Conservation (phyloP, 2,329 filamentous ascomycete genomes). For the Lanzia echinophila region DNA sequence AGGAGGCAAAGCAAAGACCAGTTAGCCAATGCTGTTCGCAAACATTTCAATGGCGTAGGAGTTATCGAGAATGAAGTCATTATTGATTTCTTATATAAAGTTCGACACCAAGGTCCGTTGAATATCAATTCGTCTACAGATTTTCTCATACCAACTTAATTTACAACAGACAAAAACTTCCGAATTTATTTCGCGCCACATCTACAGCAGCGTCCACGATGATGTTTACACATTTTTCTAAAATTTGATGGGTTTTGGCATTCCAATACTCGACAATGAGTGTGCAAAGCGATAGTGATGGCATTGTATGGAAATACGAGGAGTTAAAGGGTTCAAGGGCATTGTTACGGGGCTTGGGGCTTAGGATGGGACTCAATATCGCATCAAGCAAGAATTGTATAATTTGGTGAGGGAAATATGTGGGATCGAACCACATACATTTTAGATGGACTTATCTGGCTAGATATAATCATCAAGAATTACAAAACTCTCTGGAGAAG, state of each 20-base stretch:
- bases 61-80: slow-evolving; percentile 79
- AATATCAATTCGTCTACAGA: not conserved
- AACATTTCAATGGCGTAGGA: slow-evolving; percentile 76
- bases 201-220: slow-evolving; percentile 15
- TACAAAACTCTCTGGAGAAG: no score
- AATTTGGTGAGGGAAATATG: not conserved
- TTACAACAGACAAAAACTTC: slow-evolving; percentile 32
- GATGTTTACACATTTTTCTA: not conserved
- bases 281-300: not conserved
- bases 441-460: not conserved
- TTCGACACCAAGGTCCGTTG: slow-evolving; percentile 30
- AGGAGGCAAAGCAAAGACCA: slow-evolving; percentile 65
- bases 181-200: slow-evolving; percentile 33
- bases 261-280: not conserved
- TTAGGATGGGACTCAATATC: not conserved
- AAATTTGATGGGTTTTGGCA: no score
- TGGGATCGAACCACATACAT: not conserved
- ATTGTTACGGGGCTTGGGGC: not conserved
- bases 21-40: slow-evolving; percentile 64
- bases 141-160: slow-evolving; percentile 10
- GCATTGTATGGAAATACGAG: no score
- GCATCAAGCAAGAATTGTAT: not conserved
- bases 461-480: no score
- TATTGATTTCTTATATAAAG: slow-evolving; percentile 44
- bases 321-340: not conserved